Percentiles rank a stretch among this genome's conserved stretches.
Conservation (phyloP, 371 early-diverging fungal genomes). For the Nematocida sp. region DNA sequence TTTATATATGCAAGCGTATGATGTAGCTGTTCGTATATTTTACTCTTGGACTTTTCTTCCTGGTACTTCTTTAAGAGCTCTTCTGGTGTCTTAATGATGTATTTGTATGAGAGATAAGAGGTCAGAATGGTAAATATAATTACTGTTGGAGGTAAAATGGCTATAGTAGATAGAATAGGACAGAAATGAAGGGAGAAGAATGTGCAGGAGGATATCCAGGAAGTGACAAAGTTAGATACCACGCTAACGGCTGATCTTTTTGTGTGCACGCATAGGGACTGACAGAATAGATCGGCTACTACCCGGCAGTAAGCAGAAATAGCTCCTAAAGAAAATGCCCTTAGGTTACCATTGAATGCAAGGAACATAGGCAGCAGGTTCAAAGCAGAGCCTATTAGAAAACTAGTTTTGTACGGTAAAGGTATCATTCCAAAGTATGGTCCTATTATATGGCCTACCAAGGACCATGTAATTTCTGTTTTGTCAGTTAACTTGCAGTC, state of each 20-base stretch:
- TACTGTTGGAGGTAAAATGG: not conserved
- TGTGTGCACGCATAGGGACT: slow-evolving; percentile 22
- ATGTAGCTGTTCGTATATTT: slow-evolving; percentile 31
- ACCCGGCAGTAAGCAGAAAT: slow-evolving; percentile 25
- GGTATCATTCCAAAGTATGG: slow-evolving; percentile 31
- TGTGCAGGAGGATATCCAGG: slow-evolving; percentile 26
- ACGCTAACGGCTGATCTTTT: slow-evolving; percentile 8
- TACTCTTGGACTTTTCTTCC: slow-evolving; percentile 8
- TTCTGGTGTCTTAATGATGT: slow-evolving; percentile 46
- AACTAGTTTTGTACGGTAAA: slow-evolving; percentile 20
- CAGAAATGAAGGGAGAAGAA: slow-evolving; percentile 40
- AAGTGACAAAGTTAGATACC: not conserved
- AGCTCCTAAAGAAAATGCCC: slow-evolving; percentile 26
- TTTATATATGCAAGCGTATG: slow-evolving; percentile 19
- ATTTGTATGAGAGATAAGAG: not conserved
- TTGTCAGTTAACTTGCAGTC: slow-evolving; percentile 6
- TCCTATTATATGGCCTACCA: slow-evolving; percentile 15
- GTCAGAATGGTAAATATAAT: not conserved
- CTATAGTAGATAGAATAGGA: not conserved
- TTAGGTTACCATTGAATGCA: not conserved
- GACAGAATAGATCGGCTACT: slow-evolving; percentile 9
- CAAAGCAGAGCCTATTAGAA: slow-evolving; percentile 8
- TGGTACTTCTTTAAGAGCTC: slow-evolving; percentile 12
- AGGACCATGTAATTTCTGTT: slow-evolving; percentile 18
- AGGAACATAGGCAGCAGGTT: slow-evolving; percentile 5